Evolutionary conservation across 495 filamentous ascomycete species (phyloP).

Genomic region (Lepidopterella palustris): DNA sequence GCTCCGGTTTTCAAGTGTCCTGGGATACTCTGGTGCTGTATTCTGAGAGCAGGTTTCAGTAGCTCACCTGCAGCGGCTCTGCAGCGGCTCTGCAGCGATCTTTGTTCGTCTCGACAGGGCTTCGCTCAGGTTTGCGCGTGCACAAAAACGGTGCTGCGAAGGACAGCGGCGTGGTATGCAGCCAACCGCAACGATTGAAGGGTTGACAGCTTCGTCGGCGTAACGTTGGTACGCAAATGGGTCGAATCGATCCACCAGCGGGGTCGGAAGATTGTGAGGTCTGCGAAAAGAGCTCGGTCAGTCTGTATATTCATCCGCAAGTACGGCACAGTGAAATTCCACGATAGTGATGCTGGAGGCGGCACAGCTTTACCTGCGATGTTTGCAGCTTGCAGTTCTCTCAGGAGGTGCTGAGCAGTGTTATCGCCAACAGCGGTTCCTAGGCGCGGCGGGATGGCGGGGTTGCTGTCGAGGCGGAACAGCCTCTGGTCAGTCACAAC

Average conservation of each 20-base stretch:
- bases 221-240: not conserved
- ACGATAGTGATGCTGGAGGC: no score
- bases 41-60: not conserved
- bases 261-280: not conserved
- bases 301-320: not conserved
- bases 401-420: not conserved
- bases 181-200: not conserved
- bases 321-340: not conserved
- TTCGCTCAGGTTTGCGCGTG: not conserved
- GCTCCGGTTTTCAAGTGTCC: not conserved
- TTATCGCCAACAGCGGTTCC: slow-evolving; percentile 15
- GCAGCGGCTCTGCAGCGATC: no score
- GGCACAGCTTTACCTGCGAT: no score
- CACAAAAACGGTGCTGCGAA: not conserved
- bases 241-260: not conserved
- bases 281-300: not conserved
- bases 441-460: slow-evolving; percentile 13
- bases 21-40: not conserved
- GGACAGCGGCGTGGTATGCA: not conserved
- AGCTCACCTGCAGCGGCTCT: not conserved
- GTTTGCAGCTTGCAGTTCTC: not conserved
- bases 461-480: slow-evolving; percentile 4
- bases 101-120: not conserved
- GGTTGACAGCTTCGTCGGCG: not conserved
- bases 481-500: not conserved